Percentiles rank a stretch among this genome's conserved stretches.
These are phyloP conservation scores for Neurospora sp. DNA, from an alignment of 495 filamentous ascomycete species.

Conservation along the genomic window DNA sequence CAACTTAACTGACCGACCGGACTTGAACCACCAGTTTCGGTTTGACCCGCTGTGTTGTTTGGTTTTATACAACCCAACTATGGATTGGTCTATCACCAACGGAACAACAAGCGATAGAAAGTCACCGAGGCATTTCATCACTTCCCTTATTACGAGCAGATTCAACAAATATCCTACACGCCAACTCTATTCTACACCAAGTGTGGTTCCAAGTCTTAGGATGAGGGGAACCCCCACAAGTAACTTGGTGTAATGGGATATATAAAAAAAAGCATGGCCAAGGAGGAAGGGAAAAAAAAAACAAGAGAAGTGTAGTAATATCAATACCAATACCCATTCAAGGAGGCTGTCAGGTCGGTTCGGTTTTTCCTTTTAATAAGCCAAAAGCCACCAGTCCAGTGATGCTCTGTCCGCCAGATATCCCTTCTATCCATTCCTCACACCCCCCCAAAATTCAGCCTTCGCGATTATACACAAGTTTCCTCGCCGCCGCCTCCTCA, in stretches of 20 bases:
- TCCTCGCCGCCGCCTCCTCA: neutral
- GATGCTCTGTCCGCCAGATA: neutral
- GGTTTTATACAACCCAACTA: no score
- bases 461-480: neutral
- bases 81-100: no score
- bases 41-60: no score
- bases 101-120: no score
- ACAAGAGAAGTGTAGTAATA: neutral
- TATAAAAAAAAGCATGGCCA: neutral
- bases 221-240: neutral
- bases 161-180: neutral
- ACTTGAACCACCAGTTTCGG: no score
- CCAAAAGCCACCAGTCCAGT: neutral
- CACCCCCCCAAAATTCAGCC: neutral
- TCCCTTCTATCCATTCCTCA: neutral
- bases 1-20: no score
- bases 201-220: neutral
- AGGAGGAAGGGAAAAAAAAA: neutral
- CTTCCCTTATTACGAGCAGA: neutral
- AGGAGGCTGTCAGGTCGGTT: neutral
- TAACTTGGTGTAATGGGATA: neutral
- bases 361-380: neutral
- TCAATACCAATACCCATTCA: neutral
- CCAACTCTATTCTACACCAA: neutral
- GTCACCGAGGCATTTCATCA: neutral